Evolutionary conservation across 78 protist genomes (phyloP).

Genomic region (Dictyostelium discoideum): DNA sequence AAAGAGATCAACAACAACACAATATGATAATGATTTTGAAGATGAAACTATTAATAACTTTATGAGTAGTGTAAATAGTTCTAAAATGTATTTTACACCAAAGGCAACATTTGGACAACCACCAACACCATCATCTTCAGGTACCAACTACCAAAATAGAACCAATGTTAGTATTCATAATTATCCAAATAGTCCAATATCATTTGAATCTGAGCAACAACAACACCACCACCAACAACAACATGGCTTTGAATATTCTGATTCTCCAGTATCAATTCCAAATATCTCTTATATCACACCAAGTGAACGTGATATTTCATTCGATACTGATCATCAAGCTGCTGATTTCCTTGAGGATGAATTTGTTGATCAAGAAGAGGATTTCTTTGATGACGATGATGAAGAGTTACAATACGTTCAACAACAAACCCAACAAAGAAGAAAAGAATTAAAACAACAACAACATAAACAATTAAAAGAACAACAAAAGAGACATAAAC

Average conservation of each 20-base stretch:
- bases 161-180: not conserved
- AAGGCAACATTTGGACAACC: not conserved
- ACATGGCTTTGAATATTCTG: conserved; percentile 1
- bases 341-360: not conserved
- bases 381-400: not conserved
- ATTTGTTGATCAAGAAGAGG: not conserved
- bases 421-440: not conserved
- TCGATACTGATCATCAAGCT: conserved; percentile 3
- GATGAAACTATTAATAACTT: not conserved
- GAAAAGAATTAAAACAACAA: not conserved
- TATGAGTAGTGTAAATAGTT: not conserved
- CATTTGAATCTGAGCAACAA: not conserved
- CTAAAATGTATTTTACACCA: conserved; percentile 11
- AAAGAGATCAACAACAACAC: not conserved
- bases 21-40: not conserved
- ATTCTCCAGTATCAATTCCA: conserved; percentile 35
- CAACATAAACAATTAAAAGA: not conserved
- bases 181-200: conserved; percentile 23
- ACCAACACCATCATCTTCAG: conserved; percentile 11
- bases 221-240: not conserved
- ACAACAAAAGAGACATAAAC: not conserved
- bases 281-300: conserved; percentile 8
- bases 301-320: conserved; percentile 30
- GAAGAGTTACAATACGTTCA: not conserved
- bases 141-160: not conserved